phyloP scores from a whole-genome alignment of 2,329 filamentous ascomycete species.

The Colletotrichum graminicola region DNA sequence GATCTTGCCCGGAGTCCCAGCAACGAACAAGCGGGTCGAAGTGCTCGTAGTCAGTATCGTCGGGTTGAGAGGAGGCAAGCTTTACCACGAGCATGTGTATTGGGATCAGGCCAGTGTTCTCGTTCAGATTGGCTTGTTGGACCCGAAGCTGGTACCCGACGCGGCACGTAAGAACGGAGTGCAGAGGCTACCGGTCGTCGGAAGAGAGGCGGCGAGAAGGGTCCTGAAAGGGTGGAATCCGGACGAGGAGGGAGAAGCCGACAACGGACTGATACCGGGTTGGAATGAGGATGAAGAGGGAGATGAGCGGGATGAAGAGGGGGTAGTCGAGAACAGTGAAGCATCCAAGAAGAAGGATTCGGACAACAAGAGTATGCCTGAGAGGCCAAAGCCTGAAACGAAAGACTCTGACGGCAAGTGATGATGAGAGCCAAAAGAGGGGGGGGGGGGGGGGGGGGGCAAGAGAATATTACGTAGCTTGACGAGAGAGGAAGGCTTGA shows the following conservation, averaged over 20 bases:
- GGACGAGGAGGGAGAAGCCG: slow-evolving; percentile 57
- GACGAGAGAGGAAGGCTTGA: neutral
- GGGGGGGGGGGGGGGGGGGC: no score
- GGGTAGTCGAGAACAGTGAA: neutral
- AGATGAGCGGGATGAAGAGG: neutral
- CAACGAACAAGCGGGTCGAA: slow-evolving; percentile 64
- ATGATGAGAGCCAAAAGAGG: neutral
- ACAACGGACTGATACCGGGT: slow-evolving; percentile 55
- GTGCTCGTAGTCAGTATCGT: slow-evolving; percentile 72
- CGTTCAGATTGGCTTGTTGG: slow-evolving; percentile 69
- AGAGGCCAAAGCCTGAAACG: slow-evolving; percentile 10
- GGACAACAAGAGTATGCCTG: neutral
- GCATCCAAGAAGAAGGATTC: neutral
- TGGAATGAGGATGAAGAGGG: slow-evolving; percentile 48
- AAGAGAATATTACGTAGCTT: neutral
- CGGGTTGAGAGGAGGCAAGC: slow-evolving; percentile 67
- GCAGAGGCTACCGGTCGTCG: slow-evolving; percentile 55
- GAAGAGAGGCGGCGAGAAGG: slow-evolving; percentile 54
- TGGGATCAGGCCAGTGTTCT: slow-evolving; percentile 75
- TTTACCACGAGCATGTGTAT: slow-evolving; percentile 73
- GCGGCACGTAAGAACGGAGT: slow-evolving; percentile 52
- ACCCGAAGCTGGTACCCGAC: slow-evolving; percentile 54
- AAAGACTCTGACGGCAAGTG: neutral
- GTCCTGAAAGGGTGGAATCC: slow-evolving; percentile 51
- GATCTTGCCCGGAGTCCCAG: slow-evolving; percentile 70